phyloP scores from a whole-genome alignment of 164 flowering plant genomes.

The Nymphaea colorata region DNA sequence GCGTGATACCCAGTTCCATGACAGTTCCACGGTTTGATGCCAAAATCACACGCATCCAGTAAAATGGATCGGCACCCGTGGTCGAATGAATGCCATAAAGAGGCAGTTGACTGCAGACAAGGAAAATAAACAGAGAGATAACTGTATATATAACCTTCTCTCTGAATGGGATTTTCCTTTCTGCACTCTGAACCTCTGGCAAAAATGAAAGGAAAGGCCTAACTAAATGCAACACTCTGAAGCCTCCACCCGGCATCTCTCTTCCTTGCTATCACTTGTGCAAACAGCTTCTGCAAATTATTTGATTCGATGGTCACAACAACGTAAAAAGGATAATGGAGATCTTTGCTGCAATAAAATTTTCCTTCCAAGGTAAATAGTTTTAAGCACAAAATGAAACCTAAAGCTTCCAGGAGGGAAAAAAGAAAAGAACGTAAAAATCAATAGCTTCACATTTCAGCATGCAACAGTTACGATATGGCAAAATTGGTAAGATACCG shows the following conservation, averaged over 20 bases:
- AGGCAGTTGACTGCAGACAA: slow-evolving; percentile 52
- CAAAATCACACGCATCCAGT: slow-evolving; percentile 54
- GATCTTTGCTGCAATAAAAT: no score
- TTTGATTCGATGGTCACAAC: no score
- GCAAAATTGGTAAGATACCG: no score
- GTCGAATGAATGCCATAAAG: slow-evolving; percentile 51
- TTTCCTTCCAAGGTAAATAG: no score
- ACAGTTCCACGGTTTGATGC: slow-evolving; percentile 52
- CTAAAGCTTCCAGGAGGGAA: no score
- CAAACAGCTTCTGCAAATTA: background rate
- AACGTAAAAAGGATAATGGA: no score
- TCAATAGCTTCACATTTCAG: no score
- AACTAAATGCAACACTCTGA: slow-evolving; percentile 41
- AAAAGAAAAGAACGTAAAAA: no score
- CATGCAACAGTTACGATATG: no score
- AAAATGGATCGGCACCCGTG: slow-evolving; percentile 46
- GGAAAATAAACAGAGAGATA: slow-evolving; percentile 35
- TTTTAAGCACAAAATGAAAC: no score
- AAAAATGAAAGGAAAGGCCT: slow-evolving; percentile 38
- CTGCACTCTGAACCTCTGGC: slow-evolving; percentile 45
- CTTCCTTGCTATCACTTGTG: background rate
- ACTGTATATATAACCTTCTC: slow-evolving; percentile 48
- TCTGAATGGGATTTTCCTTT: slow-evolving; percentile 39
- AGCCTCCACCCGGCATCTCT: slow-evolving; percentile 32
- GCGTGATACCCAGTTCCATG: slow-evolving; percentile 53